Evolutionary conservation across 2,329 filamentous ascomycete species (phyloP), one percentile per base, ranked within the genome.

Genomic region (Microsporum ferrugineum): DNA sequence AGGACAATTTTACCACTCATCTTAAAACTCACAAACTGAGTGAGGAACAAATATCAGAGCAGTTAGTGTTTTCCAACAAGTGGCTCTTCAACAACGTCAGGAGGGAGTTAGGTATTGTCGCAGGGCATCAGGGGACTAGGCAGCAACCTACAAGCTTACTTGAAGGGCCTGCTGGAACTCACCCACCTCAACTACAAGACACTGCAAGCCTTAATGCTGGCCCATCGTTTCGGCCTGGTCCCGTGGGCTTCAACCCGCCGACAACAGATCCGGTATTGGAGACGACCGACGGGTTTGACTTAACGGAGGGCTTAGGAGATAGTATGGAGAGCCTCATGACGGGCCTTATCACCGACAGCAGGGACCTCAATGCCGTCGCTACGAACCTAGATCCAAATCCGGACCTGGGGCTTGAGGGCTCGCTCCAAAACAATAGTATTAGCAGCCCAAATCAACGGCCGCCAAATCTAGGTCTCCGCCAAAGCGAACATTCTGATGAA

Each of bases 1-100:
- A 86, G 58, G 91, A 96, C 72, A 96, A 96, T 69, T 96, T 96
- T 71, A 86, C 86, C 63, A 84, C 87, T 39, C 91, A 96, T 70
- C 79, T 95, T 53, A 57, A 57, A 62, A 29, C 17, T 33, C 8
- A 38, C 62, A 31, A 5, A n/a, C 39, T n/a, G 8, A 41, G 17
- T 36, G 36, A 51, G 27, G 43, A 29, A 56, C 38, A 29, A 41
- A 58, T 60, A n/a, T 5, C 4, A 8, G 33, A 55, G 12, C 51
- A 55, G 31, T 17, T 55, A 5, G 6, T n/a, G 3, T 23, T 36
- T 23, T 55, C 51, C 12, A 55, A 55, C 31, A 31, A 36, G 23
- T 55, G 51, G 56, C 27, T 51, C 23, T 51, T 51, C 27, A 23
- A 31, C 45, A 10, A 23, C 17, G 17, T 14, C 4, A 51, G 4